Percentiles rank a stretch among this genome's conserved stretches.
Evolutionary conservation across 495 filamentous ascomycete species (phyloP).

Genomic region (Penicillium soppii): DNA sequence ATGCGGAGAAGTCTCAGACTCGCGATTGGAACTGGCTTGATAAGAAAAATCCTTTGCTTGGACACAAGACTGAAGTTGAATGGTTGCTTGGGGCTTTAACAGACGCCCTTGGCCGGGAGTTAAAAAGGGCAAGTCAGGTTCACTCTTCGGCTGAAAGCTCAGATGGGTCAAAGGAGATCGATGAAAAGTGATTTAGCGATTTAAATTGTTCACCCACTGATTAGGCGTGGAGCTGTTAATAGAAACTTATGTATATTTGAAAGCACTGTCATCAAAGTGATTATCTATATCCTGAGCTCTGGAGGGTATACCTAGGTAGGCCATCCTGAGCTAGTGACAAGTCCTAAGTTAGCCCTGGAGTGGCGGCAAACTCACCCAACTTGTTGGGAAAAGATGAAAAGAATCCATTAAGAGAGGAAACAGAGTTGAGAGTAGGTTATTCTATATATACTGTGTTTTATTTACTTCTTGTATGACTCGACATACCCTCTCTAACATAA

Average conservation of each 20-base stretch:
- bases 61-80: slow-evolving; percentile 68
- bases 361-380: slow-evolving; percentile 14
- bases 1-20: slow-evolving; percentile 16
- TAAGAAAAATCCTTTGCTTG: slow-evolving; percentile 69
- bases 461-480: no score
- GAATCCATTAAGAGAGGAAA: slow-evolving; percentile 18
- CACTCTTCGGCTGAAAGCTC: slow-evolving; percentile 6
- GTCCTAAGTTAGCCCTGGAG: slow-evolving; percentile 5
- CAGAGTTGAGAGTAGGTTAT: no score
- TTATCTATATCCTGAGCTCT: neutral
- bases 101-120: slow-evolving; percentile 51
- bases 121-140: slow-evolving; percentile 36
- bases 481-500: no score
- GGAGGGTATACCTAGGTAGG: neutral
- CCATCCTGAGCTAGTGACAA: slow-evolving; percentile 1
- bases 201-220: no score
- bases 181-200: no score
- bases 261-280: slow-evolving; percentile 9
- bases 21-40: slow-evolving; percentile 75
- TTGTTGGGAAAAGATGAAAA: slow-evolving; percentile 20
- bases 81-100: slow-evolving; percentile 74
- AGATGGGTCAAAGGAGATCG: no score
- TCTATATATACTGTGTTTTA: no score
- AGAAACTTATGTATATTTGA: neutral
- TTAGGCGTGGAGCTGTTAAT: no score